These are phyloP conservation scores for Fusarium sp. DNA, from an alignment of 2,329 filamentous ascomycete species.

Conservation along the genomic window DNA sequence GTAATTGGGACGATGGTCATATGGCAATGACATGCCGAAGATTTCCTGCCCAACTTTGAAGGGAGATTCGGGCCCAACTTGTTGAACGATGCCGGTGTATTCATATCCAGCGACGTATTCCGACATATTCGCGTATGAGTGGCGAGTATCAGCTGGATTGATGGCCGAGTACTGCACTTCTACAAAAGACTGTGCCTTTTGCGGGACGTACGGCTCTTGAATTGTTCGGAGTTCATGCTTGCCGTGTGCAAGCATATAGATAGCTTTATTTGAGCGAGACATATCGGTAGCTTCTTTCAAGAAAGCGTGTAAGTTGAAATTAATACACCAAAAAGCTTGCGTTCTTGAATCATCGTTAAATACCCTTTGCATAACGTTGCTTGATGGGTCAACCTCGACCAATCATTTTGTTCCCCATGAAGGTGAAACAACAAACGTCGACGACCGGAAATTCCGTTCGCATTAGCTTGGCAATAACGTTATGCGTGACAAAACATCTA, in stretches of 20 bases:
- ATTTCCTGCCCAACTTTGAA: conserved; percentile 8
- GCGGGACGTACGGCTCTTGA: background rate
- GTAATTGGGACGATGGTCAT: conserved; percentile 2
- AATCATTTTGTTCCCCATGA: rapidly evolving
- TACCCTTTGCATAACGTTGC: background rate
- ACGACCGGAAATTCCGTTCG: background rate
- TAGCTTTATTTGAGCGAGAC: conserved; percentile 6
- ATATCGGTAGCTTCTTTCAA: background rate
- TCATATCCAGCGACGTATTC: conserved; percentile 18
- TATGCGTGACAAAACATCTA: background rate
- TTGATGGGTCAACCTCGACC: rapidly evolving
- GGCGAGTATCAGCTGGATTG: conserved; percentile 25
- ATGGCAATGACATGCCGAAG: conserved; percentile 5
- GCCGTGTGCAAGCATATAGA: background rate
- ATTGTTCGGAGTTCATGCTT: background rate
- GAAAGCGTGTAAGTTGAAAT: background rate
- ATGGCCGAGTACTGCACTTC: conserved; percentile 27
- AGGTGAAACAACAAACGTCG: rapidly evolving
- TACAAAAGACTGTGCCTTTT: conserved; percentile 1
- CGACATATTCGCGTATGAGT: conserved; percentile 7
- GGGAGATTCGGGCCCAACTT: background rate
- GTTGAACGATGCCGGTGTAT: conserved; percentile 1
- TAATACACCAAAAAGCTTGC: rapidly evolving
- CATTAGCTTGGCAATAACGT: background rate
- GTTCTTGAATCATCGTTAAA: rapidly evolving